These are phyloP conservation scores for Boletus speciosus DNA, from an alignment of 768 basidiomycete species.

Conservation along the genomic window DNA sequence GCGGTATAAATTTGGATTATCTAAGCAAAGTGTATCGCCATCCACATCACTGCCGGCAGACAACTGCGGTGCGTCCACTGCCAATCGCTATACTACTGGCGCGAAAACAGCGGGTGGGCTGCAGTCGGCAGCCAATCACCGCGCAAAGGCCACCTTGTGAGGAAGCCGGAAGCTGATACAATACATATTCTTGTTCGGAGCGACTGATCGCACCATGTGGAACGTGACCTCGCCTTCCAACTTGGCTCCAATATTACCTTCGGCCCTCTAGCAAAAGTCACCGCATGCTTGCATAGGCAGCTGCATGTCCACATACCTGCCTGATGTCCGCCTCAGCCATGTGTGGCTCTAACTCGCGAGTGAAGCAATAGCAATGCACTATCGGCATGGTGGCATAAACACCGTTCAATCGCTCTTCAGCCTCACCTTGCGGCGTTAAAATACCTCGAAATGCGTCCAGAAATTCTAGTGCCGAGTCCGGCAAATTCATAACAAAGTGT, in stretches of 20 bases:
- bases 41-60: conserved; percentile 16
- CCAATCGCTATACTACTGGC: background rate
- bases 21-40: conserved; percentile 33
- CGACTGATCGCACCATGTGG: conserved; percentile 86
- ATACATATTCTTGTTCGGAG: conserved; percentile 97
- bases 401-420: conserved; percentile 43
- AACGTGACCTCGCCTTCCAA: conserved; percentile 51
- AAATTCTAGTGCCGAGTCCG: conserved; percentile 87
- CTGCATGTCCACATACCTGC: conserved; percentile 49
- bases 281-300: conserved; percentile 1
- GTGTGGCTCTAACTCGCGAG: conserved; percentile 69
- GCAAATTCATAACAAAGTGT: conserved; percentile 98
- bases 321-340: conserved; percentile 75
- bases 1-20: conserved; percentile 35
- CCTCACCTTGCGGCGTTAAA: conserved; percentile 40
- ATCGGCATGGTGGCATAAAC: conserved; percentile 65
- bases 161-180: conserved; percentile 86
- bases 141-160: conserved; percentile 36
- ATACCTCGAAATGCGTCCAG: conserved; percentile 84
- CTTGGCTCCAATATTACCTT: conserved; percentile 54
- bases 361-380: conserved; percentile 96
- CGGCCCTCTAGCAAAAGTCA: conserved; percentile 57
- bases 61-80: background rate
- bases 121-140: conserved; percentile 3
- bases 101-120: background rate